Percentiles rank a stretch among this genome's conserved stretches.
Conservation (phyloP, 2,329 filamentous ascomycete species). For the Nemania abortiva region DNA sequence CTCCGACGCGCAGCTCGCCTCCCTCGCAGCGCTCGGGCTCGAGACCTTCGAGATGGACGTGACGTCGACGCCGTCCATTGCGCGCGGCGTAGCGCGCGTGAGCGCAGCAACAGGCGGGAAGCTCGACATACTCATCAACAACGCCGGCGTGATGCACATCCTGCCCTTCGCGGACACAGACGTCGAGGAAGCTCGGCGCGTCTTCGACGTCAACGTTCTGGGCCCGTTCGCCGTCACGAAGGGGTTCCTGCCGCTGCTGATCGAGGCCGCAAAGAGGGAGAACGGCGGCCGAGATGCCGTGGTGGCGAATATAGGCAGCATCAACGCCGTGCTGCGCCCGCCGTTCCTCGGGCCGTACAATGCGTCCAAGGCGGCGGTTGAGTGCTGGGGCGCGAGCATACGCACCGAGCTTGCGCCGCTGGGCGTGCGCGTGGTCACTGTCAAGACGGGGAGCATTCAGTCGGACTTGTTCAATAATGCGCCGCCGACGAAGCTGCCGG, state of each 20-base stretch:
- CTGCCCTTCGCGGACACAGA: conserved; percentile 45
- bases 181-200: conserved; percentile 37
- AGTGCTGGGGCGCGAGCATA: conserved; percentile 41
- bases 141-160: conserved; percentile 44
- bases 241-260: conserved; percentile 48
- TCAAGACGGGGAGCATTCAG: conserved; percentile 44
- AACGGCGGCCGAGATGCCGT: conserved; percentile 29
- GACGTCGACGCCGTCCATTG: conserved; percentile 43
- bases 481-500: conserved; percentile 40
- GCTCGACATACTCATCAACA: conserved; percentile 48
- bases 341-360: conserved; percentile 45
- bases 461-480: conserved; percentile 43
- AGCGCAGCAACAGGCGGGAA: conserved; percentile 36
- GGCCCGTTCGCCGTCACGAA: conserved; percentile 48
- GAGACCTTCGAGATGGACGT: conserved; percentile 46
- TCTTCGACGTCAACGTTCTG: conserved; percentile 49
- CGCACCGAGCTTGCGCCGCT: conserved; percentile 46
- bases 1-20: conserved; percentile 37
- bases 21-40: conserved; percentile 39
- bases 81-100: conserved; percentile 33
- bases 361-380: conserved; percentile 48
- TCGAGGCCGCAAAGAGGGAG: conserved; percentile 6
- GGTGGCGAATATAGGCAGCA: conserved; percentile 44
- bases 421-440: conserved; percentile 44
- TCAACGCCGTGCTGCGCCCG: conserved; percentile 42